Conservation (phyloP, 1,139 yeast genomes). For the Pichia sp. region DNA sequence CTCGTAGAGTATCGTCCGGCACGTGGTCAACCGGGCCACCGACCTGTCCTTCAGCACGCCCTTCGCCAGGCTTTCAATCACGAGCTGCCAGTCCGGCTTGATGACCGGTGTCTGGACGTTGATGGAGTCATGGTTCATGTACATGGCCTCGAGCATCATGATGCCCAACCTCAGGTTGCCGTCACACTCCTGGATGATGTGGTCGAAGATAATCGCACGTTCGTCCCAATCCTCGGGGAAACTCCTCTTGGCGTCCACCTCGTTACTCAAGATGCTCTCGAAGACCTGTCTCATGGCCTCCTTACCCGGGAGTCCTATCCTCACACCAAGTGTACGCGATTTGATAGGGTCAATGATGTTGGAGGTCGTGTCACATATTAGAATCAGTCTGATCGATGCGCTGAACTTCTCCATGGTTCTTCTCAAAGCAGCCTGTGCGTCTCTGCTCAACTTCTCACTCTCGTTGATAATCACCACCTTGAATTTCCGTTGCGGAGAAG, state of each 20-base stretch:
- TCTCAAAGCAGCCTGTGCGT: conserved; percentile 96
- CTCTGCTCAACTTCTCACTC: conserved; percentile 87
- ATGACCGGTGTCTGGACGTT: conserved; percentile 41
- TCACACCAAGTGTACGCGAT: conserved; percentile 83
- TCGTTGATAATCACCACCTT: conserved; percentile 94
- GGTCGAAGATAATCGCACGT: conserved; percentile 40
- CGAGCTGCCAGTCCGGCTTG: conserved; percentile 83
- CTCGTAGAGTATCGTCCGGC: conserved; percentile 77
- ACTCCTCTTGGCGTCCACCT: conserved; percentile 45
- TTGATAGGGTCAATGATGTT: conserved; percentile 91
- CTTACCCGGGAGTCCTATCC: conserved; percentile 77
- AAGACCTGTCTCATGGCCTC: conserved; percentile 57
- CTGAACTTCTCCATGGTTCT: conserved; percentile 98
- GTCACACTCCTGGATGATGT: conserved; percentile 53
- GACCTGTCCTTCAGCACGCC: conserved; percentile 57
- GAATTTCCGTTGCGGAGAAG: conserved; percentile 57
- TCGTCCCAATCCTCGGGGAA: conserved; percentile 39
- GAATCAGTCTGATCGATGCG: conserved; percentile 72
- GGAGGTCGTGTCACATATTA: conserved; percentile 85
- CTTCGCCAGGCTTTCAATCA: conserved; percentile 60
- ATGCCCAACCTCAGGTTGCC: conserved; percentile 77
- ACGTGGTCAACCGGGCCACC: conserved; percentile 68
- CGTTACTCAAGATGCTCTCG: conserved; percentile 51
- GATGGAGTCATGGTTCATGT: conserved; percentile 63
- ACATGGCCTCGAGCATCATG: conserved; percentile 77